Base-by-base conservation (phyloP, 495 filamentous ascomycete species). In the Neurospora sublineolata region DNA sequence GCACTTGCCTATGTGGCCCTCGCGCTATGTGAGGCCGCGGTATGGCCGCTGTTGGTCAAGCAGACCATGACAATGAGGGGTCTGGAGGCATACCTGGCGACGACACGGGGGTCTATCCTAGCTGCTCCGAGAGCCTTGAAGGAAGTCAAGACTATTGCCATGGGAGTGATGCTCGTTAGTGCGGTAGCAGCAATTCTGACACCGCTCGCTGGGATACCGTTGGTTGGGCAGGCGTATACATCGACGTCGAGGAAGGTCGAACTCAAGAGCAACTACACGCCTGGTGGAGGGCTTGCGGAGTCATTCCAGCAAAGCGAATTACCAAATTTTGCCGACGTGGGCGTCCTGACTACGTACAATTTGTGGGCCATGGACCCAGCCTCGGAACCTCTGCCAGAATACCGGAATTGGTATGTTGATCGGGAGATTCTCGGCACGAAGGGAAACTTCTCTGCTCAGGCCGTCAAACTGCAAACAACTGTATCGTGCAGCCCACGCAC, bases 321-420 rank as follows among this genome's bases (percentile, higher is more conserved):
- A 5, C 78, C 78, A 4, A 78, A 70, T 1, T 75, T 77, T 27
- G 72, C 75, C 27, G 73, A 77, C n/a, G 71, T 73, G 10, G 70
- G 70, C 27, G 73, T 74, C 6, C 41, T 79, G 12, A 72, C 72
- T 36, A 60, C 73, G 40, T 80, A 80, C 69, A 70, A 73, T 46
- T 40, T 72, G 20, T 80, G 77, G 77, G 76, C 75, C 4, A 72
- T 41, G 1, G 58, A 79, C 27, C 76, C 75, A 16, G 42, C 75
- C 1, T 71, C 77, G 3, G 78, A 80, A 69, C 77, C 77, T 2
- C 52, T 80, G 64, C 72, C 77, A 9, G 70, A 68, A n/a, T 73
- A 73, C 58, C 72, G 77, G 27, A 71, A 77, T 33, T 80, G 77
- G 78, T 79, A 79, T 60, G 64, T 80, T 69, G 74, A 80, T 72